These are phyloP conservation scores for Chaetomium globosum DNA, from an alignment of 2,329 filamentous ascomycete species.

Conservation along the genomic window DNA sequence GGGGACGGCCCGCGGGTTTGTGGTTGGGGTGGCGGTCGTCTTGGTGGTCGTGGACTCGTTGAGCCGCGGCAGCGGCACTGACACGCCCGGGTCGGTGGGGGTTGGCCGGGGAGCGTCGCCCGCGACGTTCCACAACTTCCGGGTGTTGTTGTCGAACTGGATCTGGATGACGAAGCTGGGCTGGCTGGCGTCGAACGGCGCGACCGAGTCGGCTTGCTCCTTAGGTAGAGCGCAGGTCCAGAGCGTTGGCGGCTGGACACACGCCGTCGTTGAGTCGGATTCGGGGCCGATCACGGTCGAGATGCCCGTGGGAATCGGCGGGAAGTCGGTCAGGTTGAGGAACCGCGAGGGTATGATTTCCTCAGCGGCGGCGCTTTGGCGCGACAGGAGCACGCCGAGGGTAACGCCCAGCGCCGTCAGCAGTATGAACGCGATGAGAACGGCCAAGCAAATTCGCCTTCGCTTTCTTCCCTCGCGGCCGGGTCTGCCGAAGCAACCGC, in stretches of 20 bases:
- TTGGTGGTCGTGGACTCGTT: not conserved
- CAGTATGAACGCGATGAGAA: constrained; percentile 54
- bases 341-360: constrained; percentile 57
- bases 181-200: constrained; percentile 66
- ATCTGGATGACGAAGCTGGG: constrained; percentile 83
- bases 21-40: constrained; percentile 8
- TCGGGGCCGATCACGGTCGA: constrained; percentile 76
- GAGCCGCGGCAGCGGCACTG: not conserved
- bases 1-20: constrained; percentile 16
- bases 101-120: constrained; percentile 43
- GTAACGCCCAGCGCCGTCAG: constrained; percentile 61
- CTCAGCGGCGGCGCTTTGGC: constrained; percentile 39
- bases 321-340: constrained; percentile 84
- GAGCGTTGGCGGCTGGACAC: constrained; percentile 70
- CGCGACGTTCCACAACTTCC: constrained; percentile 53
- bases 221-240: constrained; percentile 89
- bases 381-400: constrained; percentile 60
- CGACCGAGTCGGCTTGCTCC: constrained; percentile 67
- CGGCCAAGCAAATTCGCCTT: constrained; percentile 60
- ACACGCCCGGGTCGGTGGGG: constrained; percentile 29
- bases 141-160: constrained; percentile 65
- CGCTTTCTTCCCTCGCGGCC: constrained; percentile 66
- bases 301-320: constrained; percentile 81
- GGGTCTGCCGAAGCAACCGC: constrained; percentile 66
- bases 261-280: constrained; percentile 64